Evolutionary conservation across 176 grass and related monocot species (phyloP), one percentile per base, ranked within the genome.

Genomic region (Cenchrus americanus): DNA sequence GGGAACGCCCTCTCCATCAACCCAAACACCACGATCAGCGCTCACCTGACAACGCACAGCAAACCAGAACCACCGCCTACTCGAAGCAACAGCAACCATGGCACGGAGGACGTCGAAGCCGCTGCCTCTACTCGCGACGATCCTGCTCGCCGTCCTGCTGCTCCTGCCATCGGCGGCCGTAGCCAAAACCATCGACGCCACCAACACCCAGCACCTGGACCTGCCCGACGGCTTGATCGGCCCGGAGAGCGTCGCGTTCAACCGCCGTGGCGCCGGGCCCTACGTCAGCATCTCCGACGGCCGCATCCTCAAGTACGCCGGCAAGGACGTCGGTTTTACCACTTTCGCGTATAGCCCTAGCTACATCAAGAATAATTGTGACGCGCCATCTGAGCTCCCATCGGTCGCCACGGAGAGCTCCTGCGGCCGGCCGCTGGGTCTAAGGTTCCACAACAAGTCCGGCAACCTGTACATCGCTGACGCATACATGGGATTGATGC

Each of bases 271-370:
- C 6, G 44, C 52, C 6, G 85, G 85, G 13, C 85, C 85, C 3
- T 87, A 87, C 60, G 64, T 79, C 60, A 78, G 85, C 47, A 70
- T 87, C 69, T 79, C 78, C 4, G 79, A 87, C 17, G 85, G 85
- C 60, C 59, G 85, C 51, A 14, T 87, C 2, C 78, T 82, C 15
- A 81, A 55, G 42, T 87, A 78, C 69, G 19, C 21, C 14, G 85
- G 85, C 24, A 8, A 3, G 7, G 47, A 2, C 23, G 5, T 1
- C 5, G 42, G 43, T 6, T 87, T 78, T 70, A 58, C 44, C 1
- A 46, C 66, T 4, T 69, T 69, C 10, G 41, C 66, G 0, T 43
- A 69, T 10, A 43, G 41, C 40, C 11, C 15, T 4, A 70, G 42
- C 43, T 70, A 47, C 13, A 5, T 2, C 4, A 12, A 47, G 4